Evolutionary conservation across 2,329 filamentous ascomycete genomes (phyloP), one percentile per base, ranked within the genome.

Genomic region (Exophiala phaeomuriformis): DNA sequence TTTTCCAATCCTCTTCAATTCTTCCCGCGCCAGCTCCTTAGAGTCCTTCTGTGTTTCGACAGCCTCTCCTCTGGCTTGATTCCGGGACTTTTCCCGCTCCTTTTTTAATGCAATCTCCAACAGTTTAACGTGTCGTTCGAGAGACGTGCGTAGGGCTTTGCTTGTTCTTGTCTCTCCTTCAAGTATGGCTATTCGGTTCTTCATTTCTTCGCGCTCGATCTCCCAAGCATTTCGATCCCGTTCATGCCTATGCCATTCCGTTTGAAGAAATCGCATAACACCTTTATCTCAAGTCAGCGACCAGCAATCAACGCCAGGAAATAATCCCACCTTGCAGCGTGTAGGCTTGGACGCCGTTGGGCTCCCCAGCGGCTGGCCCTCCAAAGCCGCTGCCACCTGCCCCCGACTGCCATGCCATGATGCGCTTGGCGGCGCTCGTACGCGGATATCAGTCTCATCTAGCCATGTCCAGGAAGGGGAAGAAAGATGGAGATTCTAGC

Each of bases 121-220:
- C 72, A 97, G 88, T 51, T 83, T 78, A 55, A 97, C 86, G 67
- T 96, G 94, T 74, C 90, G 90, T 68, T 88, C 90, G 51, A 96
- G 74, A 33, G 90, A 88, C 71, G 90, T 90, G 65, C 95, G 90
- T 53, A 90, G 82, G 57, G 88, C 86, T 71, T 95, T 93, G 47
- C 88, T 85, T 62, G 91, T 88, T 60, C 90, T 80, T 32, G 85
- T 82, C 63, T 95, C 88, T 51, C 93, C 93, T 72, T 98, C 93
- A 61, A 97, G 81, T 65, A 88, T 86, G 48, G 91, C 91, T 73
- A 98, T 96, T 66, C 94, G 85, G 63, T 88, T 90, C 76, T 95
- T 95, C 93, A 98, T 97, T 75, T 98, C 93, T 65, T 95, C 93
- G 67, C 90, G 85, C 72, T 98, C 93, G 68, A 98, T 98, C 72